Evolutionary conservation across 805 yeast genomes (phyloP).

Genomic region (Candida gorgasii): DNA sequence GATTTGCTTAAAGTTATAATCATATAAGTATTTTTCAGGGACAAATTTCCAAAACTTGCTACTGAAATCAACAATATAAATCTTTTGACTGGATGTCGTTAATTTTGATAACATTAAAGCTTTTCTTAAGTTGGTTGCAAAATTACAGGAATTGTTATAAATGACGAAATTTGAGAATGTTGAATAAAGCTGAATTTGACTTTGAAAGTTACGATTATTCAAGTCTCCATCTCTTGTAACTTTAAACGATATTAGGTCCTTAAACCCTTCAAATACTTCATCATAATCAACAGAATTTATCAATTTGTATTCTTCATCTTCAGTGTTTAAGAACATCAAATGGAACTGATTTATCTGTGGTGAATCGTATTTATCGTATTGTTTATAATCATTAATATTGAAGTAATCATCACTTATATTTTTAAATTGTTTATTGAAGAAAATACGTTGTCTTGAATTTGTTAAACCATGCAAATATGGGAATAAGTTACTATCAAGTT

Average conservation of each 20-base stretch:
- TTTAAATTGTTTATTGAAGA: slow-evolving; percentile 22
- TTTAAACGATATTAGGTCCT: background rate
- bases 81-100: slow-evolving; percentile 6
- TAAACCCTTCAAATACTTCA: slow-evolving; percentile 12
- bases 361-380: slow-evolving; percentile 4
- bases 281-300: slow-evolving; percentile 20
- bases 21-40: slow-evolving; percentile 13
- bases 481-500: slow-evolving; percentile 21
- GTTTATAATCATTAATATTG: slow-evolving; percentile 8
- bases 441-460: slow-evolving; percentile 27
- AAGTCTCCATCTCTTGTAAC: slow-evolving; percentile 13
- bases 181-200: slow-evolving; percentile 32
- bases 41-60: slow-evolving; percentile 13
- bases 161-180: slow-evolving; percentile 33
- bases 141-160: slow-evolving; percentile 26
- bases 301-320: slow-evolving; percentile 12
- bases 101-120: slow-evolving; percentile 18
- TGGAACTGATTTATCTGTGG: slow-evolving; percentile 17
- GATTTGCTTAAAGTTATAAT: slow-evolving; percentile 14
- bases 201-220: slow-evolving; percentile 31
- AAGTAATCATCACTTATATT: slow-evolving; percentile 12
- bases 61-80: slow-evolving; percentile 23
- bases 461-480: slow-evolving; percentile 38
- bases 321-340: slow-evolving; percentile 19
- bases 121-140: slow-evolving; percentile 19